Percentiles rank a stretch among this genome's conserved stretches.
Conservation (phyloP, 2,329 filamentous ascomycete genomes). For the Stagonosporopsis chrysanthemi region DNA sequence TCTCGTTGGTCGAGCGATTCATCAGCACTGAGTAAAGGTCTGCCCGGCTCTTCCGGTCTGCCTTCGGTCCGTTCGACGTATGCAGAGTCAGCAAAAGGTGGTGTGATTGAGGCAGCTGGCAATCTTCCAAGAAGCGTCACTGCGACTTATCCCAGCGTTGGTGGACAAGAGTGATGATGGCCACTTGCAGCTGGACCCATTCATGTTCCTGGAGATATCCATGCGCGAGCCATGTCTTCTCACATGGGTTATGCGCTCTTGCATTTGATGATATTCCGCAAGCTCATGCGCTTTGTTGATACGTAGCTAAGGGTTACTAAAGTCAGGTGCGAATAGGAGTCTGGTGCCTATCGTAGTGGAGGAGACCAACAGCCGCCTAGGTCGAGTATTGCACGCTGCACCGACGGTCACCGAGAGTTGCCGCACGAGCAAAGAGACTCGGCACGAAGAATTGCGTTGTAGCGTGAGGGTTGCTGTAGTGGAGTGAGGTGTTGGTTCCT, state of each 20-base stretch:
- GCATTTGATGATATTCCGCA: too few species aligned
- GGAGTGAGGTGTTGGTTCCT: background rate
- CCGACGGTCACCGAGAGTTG: background rate
- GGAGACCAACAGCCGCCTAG: background rate
- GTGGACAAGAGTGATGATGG: too few species aligned
- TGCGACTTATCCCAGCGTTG: background rate
- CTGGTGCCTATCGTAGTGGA: background rate
- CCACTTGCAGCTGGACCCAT: too few species aligned
- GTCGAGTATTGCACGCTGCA: background rate
- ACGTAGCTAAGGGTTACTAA: background rate
- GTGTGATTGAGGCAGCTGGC: background rate
- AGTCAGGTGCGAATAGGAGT: background rate
- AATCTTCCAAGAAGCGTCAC: background rate
- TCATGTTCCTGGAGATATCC: background rate
- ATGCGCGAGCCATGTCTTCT: background rate
- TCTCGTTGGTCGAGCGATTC: background rate
- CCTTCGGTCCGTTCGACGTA: background rate
- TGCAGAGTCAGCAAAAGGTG: background rate
- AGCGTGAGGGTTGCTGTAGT: background rate
- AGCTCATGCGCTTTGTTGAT: too few species aligned
- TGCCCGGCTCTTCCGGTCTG: background rate
- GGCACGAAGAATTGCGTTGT: background rate
- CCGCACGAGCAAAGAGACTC: background rate
- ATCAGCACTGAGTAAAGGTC: background rate
- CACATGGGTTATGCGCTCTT: too few species aligned